Conservation (phyloP, 345 rosid species). For the Eucalyptus pauciflora region DNA sequence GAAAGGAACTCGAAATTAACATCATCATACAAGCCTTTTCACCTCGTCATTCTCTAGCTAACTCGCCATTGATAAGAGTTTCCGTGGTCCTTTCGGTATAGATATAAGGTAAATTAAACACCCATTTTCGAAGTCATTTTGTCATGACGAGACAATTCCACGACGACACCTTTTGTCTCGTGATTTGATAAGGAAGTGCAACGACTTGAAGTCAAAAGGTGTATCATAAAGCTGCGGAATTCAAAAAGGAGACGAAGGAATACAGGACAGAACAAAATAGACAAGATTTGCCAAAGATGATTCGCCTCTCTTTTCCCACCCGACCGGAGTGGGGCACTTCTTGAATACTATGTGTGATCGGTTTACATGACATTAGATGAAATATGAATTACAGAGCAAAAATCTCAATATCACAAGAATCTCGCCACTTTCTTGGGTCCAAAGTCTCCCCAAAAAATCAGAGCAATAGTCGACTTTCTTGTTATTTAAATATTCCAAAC, state of each 20-base stretch:
- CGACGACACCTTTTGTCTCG: neutral
- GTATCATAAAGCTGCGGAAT: neutral
- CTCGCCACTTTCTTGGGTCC: neutral
- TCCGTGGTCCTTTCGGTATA: neutral
- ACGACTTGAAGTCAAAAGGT: neutral
- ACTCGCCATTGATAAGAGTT: neutral
- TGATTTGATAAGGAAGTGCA: neutral
- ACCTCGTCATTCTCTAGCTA: neutral
- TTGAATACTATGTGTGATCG: neutral
- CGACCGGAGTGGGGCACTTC: neutral
- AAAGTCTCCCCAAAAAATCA: neutral
- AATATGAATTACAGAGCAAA: fast-evolving
- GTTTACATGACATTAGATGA: neutral
- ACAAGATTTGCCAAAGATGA: neutral
- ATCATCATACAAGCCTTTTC: neutral
- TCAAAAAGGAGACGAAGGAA: neutral
- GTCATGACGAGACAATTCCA: neutral
- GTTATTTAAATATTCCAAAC: neutral
- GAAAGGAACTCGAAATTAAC: neutral
- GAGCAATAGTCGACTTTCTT: neutral
- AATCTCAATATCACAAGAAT: neutral
- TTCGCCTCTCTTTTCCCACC: neutral
- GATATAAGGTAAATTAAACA: neutral
- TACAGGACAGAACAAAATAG: neutral
- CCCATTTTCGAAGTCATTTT: neutral